phyloP scores from a whole-genome alignment of 176 grass and related monocot genomes.

The Aegilops umbellulata region DNA sequence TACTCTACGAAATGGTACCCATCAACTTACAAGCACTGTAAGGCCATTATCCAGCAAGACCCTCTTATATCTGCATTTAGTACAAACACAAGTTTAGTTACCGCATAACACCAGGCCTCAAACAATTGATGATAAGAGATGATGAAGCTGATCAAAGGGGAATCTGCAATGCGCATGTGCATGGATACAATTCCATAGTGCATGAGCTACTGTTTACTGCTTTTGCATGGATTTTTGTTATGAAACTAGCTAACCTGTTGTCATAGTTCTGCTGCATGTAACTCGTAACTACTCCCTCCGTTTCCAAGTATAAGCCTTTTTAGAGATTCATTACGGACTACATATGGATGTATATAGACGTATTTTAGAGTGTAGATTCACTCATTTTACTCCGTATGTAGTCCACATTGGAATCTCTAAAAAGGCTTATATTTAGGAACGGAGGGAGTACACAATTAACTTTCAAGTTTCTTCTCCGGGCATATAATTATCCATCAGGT shows the following conservation, averaged over 20 bases:
- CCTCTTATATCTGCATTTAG: conserved; percentile 85
- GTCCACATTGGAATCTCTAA: too few species aligned
- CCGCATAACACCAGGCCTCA: not conserved
- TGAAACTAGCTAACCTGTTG: not conserved
- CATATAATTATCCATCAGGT: not conserved
- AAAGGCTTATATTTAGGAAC: too few species aligned
- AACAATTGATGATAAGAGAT: not conserved
- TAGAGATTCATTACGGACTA: too few species aligned
- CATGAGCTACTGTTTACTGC: not conserved
- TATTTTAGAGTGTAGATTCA: too few species aligned
- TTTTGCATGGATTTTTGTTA: not conserved
- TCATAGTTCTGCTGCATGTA: not conserved
- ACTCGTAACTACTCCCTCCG: not conserved
- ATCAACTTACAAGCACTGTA: conserved; percentile 76
- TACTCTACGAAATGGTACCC: conserved; percentile 1
- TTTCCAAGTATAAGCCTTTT: too few species aligned
- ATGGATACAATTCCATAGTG: not conserved
- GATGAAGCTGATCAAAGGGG: not conserved
- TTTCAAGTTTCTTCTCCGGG: not conserved
- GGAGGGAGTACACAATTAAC: not conserved
- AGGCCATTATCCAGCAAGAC: conserved; percentile 91
- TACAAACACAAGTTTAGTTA: conserved; percentile 23
- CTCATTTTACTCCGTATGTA: too few species aligned
- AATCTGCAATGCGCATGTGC: not conserved
- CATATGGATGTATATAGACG: too few species aligned